These are phyloP conservation scores for Rhodotorula sp. DNA, from an alignment of 1,284 basidiomycete species.

Conservation along the genomic window DNA sequence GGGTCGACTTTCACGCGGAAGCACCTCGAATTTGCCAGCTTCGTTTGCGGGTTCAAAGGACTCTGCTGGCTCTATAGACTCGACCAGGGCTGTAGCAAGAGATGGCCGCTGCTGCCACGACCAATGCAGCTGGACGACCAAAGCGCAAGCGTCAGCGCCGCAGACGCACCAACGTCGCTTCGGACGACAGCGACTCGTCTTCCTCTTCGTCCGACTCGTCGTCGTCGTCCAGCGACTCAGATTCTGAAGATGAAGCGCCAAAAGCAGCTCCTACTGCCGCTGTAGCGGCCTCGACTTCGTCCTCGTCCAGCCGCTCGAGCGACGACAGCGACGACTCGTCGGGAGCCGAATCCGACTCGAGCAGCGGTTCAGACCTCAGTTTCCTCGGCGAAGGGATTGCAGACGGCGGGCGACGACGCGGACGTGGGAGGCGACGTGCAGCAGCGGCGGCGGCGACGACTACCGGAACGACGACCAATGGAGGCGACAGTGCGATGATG, in stretches of 20 bases:
- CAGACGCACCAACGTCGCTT: conserved; percentile 15
- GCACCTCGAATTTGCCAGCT: background rate
- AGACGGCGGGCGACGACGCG: conserved; percentile 16
- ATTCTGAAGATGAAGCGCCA: background rate
- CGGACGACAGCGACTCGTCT: conserved; percentile 16
- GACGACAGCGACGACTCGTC: background rate
- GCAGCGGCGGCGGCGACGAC: background rate
- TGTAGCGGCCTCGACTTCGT: background rate
- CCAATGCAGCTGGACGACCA: conserved; percentile 28
- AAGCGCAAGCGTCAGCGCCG: conserved; percentile 39
- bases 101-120: conserved; percentile 32
- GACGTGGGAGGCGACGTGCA: conserved; percentile 8
- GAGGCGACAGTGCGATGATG: too few relatives aligned
- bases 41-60: background rate
- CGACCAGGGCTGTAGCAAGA: background rate
- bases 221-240: background rate
- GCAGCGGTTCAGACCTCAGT: conserved; percentile 20
- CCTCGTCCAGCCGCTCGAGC: background rate
- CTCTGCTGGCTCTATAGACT: background rate
- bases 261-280: background rate
- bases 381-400: conserved; percentile 22
- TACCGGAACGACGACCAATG: background rate
- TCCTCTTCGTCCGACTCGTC: conserved; percentile 17
- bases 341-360: conserved; percentile 7
- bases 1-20: background rate